phyloP scores from a whole-genome alignment of 208 protist genomes.

The Giardia muris region DNA sequence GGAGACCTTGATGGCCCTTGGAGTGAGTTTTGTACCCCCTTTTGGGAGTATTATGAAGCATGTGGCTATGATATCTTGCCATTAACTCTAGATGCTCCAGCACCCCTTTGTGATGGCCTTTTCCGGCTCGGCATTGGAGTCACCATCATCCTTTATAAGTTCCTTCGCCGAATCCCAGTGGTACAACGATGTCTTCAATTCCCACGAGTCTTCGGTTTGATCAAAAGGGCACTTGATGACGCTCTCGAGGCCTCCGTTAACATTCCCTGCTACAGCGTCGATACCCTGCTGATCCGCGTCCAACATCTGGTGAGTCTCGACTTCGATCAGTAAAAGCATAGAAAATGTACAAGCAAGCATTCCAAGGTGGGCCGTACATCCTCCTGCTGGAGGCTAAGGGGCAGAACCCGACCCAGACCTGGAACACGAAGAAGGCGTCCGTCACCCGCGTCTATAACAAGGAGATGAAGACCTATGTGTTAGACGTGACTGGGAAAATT shows the following conservation, averaged over 20 bases:
- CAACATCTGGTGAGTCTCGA: neutral
- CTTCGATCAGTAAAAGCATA: neutral
- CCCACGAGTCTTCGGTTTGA: too few species aligned
- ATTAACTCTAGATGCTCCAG: neutral
- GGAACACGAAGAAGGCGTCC: conserved; percentile 12
- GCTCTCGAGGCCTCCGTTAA: too few species aligned
- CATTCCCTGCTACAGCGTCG: too few species aligned
- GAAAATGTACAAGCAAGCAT: conserved; percentile 26
- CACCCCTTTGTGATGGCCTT: neutral
- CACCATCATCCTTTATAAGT: neutral
- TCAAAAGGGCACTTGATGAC: too few species aligned
- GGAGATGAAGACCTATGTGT: conserved; percentile 25
- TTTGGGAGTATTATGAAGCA: neutral
- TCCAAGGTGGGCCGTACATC: conserved; percentile 2
- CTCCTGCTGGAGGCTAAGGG: conserved; percentile 10
- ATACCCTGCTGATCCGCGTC: neutral
- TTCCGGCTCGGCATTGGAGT: neutral
- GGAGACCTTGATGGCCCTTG: neutral
- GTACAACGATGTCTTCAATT: neutral
- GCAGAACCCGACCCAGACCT: neutral
- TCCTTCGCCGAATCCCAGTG: neutral
- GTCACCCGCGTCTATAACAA: neutral
- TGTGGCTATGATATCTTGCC: neutral
- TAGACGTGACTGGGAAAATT: neutral
- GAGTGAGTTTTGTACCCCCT: neutral